phyloP scores from a whole-genome alignment of 805 yeast genomes.

The Wickerhamomyces strasburgensis region DNA sequence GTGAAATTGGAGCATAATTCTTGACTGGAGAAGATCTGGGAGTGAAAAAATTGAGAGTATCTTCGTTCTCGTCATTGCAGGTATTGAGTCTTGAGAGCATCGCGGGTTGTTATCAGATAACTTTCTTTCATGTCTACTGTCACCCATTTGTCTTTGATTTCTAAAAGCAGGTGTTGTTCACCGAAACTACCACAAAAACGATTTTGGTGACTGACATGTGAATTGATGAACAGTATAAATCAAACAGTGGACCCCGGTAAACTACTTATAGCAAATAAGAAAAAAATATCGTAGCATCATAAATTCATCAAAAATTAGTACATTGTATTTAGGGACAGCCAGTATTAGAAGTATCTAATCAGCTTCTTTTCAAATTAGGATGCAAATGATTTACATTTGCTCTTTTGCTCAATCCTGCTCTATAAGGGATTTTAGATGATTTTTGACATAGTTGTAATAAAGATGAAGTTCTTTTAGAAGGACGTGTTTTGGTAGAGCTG shows the following conservation, averaged over 20 bases:
- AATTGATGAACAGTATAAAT: too few relatives aligned
- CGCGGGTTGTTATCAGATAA: too few relatives aligned
- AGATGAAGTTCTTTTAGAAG: constrained; percentile 11
- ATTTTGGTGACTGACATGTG: too few relatives aligned
- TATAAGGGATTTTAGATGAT: constrained; percentile 10
- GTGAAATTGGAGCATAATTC: neutral
- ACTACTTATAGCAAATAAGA: too few relatives aligned
- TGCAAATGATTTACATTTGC: constrained; percentile 20
- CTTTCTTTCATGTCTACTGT: too few relatives aligned
- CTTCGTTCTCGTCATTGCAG: neutral
- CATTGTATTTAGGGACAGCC: neutral
- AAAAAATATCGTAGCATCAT: neutral
- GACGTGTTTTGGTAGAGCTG: neutral
- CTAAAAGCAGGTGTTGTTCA: too few relatives aligned
- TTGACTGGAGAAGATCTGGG: neutral
- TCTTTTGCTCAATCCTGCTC: constrained; percentile 24
- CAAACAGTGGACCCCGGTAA: too few relatives aligned
- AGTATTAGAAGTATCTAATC: neutral
- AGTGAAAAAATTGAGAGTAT: neutral
- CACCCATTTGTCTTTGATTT: too few relatives aligned
- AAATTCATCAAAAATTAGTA: neutral
- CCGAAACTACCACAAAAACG: too few relatives aligned
- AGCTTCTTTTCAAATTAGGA: constrained; percentile 10
- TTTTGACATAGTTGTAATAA: constrained; percentile 13
- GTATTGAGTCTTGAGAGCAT: neutral